A percentile compares a stretch with the other conserved stretches of the same genome.
Evolutionary conservation across 2,329 filamentous ascomycete species (phyloP).

Genomic region (Akanthomyces dipterigenus): DNA sequence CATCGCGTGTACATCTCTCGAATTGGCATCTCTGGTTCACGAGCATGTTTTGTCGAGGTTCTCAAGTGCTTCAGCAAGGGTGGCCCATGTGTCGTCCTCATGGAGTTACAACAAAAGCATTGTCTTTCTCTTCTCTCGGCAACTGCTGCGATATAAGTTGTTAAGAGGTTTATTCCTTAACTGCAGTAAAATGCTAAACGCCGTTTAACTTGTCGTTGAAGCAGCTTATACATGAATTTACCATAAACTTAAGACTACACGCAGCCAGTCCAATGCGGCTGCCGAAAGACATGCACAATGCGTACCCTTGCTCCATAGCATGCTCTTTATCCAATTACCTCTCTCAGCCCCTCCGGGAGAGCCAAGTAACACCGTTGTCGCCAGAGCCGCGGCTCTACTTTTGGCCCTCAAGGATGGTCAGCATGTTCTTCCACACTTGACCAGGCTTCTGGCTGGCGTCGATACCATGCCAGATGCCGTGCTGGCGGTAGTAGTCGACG

Average conservation of each 20-base stretch:
- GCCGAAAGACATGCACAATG: neutral
- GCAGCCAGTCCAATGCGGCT: neutral
- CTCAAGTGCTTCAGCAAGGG: neutral
- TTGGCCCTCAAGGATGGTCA: conserved; percentile 70
- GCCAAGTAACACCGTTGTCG: neutral
- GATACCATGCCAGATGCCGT: conserved; percentile 91
- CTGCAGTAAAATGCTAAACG: neutral
- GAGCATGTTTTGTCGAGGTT: neutral
- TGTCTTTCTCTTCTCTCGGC: too few relatives aligned
- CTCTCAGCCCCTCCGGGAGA: neutral
- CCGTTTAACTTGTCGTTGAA: neutral
- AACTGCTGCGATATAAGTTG: neutral
- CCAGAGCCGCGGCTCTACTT: conserved; percentile 24
- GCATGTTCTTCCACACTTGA: conserved; percentile 89
- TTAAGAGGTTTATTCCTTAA: conserved; percentile 1
- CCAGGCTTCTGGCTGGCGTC: conserved; percentile 95
- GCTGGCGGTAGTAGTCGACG: conserved; percentile 93
- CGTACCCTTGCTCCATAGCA: neutral
- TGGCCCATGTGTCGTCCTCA: neutral
- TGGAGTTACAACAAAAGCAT: neutral
- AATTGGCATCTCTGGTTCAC: neutral
- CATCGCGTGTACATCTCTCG: neutral
- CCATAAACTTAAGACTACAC: conserved; percentile 12
- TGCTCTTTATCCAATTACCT: conserved; percentile 12
- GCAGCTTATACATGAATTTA: conserved; percentile 9